phyloP scores from a whole-genome alignment of 805 yeast genomes.

The Yarrowia bubula region DNA sequence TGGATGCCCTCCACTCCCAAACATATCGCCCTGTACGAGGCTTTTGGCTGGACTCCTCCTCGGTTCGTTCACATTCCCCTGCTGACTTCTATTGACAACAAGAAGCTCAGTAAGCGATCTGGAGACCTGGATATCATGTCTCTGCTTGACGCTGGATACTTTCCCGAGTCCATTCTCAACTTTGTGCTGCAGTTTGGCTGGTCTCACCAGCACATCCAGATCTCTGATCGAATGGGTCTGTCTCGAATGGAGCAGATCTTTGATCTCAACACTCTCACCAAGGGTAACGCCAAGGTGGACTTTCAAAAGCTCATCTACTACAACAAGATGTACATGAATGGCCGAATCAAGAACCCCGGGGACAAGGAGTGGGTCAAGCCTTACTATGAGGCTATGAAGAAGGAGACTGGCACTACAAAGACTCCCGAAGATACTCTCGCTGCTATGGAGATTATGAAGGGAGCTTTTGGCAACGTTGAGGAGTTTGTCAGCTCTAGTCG shows the following conservation, averaged over 20 bases:
- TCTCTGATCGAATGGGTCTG: conserved; percentile 37
- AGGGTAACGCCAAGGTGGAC: conserved; percentile 91
- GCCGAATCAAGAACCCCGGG: conserved; percentile 49
- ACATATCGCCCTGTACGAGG: conserved; percentile 80
- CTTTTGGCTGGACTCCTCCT: conserved; percentile 85
- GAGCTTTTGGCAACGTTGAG: conserved; percentile 5
- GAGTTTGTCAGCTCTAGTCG: conserved; percentile 5
- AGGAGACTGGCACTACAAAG: background rate
- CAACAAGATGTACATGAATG: conserved; percentile 65
- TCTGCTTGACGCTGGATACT: conserved; percentile 56
- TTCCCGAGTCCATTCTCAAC: conserved; percentile 85
- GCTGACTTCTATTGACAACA: conserved; percentile 58
- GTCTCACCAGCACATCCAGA: conserved; percentile 62
- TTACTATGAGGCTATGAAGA: conserved; percentile 8
- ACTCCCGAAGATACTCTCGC: background rate
- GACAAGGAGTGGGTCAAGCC: conserved; percentile 19
- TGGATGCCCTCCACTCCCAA: conserved; percentile 97
- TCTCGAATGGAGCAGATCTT: conserved; percentile 56
- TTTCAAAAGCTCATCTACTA: conserved; percentile 70
- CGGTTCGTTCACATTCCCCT: conserved; percentile 85
- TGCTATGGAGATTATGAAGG: conserved; percentile 22
- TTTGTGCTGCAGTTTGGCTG: conserved; percentile 92
- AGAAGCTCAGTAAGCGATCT: conserved; percentile 77
- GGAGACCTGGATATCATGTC: conserved; percentile 74
- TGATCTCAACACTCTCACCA: conserved; percentile 71